Evolutionary conservation across 352 stramenopile species (phyloP).

Genomic region (Phytophthora hibernalis): DNA sequence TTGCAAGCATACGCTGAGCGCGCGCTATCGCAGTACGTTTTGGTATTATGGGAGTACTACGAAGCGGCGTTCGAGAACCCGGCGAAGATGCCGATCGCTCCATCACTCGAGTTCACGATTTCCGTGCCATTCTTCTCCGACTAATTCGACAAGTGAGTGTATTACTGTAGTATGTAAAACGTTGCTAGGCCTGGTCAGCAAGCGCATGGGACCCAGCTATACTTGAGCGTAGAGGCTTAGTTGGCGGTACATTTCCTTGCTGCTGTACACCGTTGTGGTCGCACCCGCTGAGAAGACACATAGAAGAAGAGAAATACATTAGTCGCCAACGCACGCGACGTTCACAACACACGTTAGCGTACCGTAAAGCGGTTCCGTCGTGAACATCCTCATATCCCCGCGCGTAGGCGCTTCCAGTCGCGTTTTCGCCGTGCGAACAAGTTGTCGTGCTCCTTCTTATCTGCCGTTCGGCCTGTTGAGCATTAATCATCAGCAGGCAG

Average conservation of each 20-base stretch:
- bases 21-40: slow-evolving; percentile 75
- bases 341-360: slow-evolving; percentile 6
- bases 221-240: slow-evolving; percentile 80
- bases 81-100: slow-evolving; percentile 53
- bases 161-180: slow-evolving; percentile 38
- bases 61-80: slow-evolving; percentile 68
- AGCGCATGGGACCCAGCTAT: slow-evolving; percentile 20
- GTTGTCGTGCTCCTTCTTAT: slow-evolving; percentile 82
- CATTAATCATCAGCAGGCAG: not conserved
- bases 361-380: slow-evolving; percentile 74
- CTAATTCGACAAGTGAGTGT: slow-evolving; percentile 41
- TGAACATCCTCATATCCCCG: slow-evolving; percentile 80
- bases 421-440: slow-evolving; percentile 75
- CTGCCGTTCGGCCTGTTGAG: slow-evolving; percentile 58
- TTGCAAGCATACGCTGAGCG: slow-evolving; percentile 82
- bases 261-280: slow-evolving; percentile 78
- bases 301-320: slow-evolving; percentile 29
- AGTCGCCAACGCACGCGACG: slow-evolving; percentile 12
- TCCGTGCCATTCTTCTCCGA: slow-evolving; percentile 73
- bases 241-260: slow-evolving; percentile 79
- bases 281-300: slow-evolving; percentile 52
- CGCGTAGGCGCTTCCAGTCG: slow-evolving; percentile 79
- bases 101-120: slow-evolving; percentile 86
- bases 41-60: slow-evolving; percentile 88
- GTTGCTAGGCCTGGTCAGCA: slow-evolving; percentile 20